Evolutionary conservation across 2,329 filamentous ascomycete species (phyloP).

Genomic region (Corinectria fuckeliana): DNA sequence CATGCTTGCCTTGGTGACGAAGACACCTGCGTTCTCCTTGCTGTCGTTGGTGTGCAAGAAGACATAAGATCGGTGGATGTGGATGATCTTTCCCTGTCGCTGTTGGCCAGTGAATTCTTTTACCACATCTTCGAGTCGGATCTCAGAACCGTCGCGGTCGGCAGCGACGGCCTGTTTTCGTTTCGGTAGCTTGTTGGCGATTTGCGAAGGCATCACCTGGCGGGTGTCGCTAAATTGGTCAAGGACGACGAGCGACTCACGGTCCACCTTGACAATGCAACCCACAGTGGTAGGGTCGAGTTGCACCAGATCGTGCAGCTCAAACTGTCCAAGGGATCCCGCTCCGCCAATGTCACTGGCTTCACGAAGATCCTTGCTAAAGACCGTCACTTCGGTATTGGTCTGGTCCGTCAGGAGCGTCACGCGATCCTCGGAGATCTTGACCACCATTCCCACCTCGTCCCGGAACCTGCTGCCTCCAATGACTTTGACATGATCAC

Average conservation of each 20-base stretch:
- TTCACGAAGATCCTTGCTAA: slow-evolving; percentile 94
- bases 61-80: slow-evolving; percentile 91
- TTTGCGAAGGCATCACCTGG: slow-evolving; percentile 86
- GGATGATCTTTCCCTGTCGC: slow-evolving; percentile 86
- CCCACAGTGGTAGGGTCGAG: slow-evolving; percentile 91
- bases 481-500: slow-evolving; percentile 98
- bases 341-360: slow-evolving; percentile 91
- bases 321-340: slow-evolving; percentile 84
- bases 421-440: slow-evolving; percentile 89
- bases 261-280: slow-evolving; percentile 93
- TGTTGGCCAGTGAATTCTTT: slow-evolving; percentile 88
- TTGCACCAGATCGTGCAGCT: slow-evolving; percentile 92
- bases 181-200: slow-evolving; percentile 85
- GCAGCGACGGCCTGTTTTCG: slow-evolving; percentile 88
- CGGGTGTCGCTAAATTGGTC: slow-evolving; percentile 88
- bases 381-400: slow-evolving; percentile 93
- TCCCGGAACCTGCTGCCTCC: slow-evolving; percentile 93
- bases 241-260: slow-evolving; percentile 86
- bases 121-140: slow-evolving; percentile 88
- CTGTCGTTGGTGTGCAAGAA: slow-evolving; percentile 87
- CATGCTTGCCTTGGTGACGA: slow-evolving; percentile 84
- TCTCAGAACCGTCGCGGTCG: slow-evolving; percentile 91
- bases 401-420: slow-evolving; percentile 93
- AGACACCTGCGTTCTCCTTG: slow-evolving; percentile 87
- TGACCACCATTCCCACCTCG: slow-evolving; percentile 96